Conservation (phyloP, 495 filamentous ascomycete genomes). For the Penicillium goetzii region DNA sequence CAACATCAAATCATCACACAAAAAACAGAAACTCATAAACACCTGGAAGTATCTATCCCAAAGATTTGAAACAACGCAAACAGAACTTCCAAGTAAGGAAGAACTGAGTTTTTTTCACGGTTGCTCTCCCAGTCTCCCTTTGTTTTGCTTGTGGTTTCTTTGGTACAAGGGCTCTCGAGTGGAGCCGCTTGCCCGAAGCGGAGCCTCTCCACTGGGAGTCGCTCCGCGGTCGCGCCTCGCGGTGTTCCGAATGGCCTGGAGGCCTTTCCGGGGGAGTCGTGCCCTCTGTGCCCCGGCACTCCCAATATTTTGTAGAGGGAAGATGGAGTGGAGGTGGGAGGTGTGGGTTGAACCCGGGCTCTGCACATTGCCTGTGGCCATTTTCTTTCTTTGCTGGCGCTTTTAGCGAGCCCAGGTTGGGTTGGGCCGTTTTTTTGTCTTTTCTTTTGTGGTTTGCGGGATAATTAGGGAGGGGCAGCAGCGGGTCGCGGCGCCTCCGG, state of each 20-base stretch:
- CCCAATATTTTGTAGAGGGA: neutral
- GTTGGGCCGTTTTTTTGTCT: neutral
- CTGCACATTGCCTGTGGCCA: neutral
- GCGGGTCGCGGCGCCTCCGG: constrained; percentile 7
- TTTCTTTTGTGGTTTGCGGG: constrained; percentile 10
- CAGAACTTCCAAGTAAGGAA: neutral
- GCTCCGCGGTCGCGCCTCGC: constrained; percentile 19
- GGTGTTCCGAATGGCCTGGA: constrained; percentile 18
- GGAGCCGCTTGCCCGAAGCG: constrained; percentile 18
- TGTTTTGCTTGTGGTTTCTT: neutral
- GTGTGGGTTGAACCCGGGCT: neutral
- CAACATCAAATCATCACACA: constrained; percentile 22
- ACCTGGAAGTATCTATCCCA: constrained; percentile 1
- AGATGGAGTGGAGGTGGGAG: neutral
- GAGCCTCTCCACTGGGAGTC: constrained; percentile 12
- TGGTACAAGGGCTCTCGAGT: constrained; percentile 4
- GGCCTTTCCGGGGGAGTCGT: neutral
- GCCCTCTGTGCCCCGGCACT: neutral
- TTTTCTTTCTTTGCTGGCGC: neutral
- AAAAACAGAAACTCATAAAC: constrained; percentile 7
- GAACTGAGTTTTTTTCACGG: constrained; percentile 6
- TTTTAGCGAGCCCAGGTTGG: neutral
- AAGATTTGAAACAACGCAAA: neutral
- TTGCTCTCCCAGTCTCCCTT: neutral
- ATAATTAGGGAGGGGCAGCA: constrained; percentile 6